Evolutionary conservation across 176 grass and related monocot species (phyloP), one percentile per base, ranked within the genome.

Genomic region (Cenchrus purpureus): DNA sequence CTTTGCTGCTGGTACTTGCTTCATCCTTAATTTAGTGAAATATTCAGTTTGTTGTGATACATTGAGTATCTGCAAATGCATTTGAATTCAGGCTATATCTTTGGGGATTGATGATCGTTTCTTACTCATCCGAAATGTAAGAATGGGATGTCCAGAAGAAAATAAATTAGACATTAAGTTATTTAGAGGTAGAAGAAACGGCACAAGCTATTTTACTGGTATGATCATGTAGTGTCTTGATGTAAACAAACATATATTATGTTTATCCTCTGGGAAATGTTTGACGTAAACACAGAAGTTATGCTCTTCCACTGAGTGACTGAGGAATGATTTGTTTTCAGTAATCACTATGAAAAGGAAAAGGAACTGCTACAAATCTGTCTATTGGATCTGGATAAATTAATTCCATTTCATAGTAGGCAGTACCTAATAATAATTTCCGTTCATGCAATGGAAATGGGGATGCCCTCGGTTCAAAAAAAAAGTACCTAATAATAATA

Each of bases 81-180:
- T 43, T 61, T 80, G 58, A 68, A 75, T 52, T 37, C 64, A 43
- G 56, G 45, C 7, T 82, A 12, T 68, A 3, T 58, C 14, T 66
- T 49, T 86, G 2, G 59, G 20, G 20, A 20, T 10, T 25, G n/a
- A 28, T 62, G 9, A 1, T 25, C 3, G 65, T 1, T 37, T 42
- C 6, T 34, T 67, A 68, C 31, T 57, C 64, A 83, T 22, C 34
- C 40, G 68, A 44, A 76, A 69, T 82, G 71, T 51, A 31, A 68
- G 32, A 56, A 71, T 71, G 6, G 7, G 3, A 77, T 42, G 34
- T 31, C 8, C 7, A 43, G 12, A 13, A 22, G 65, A 44, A 4
- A 37, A 10, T 46, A n/a, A 74, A 45, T 17, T 55, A 70, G 12
- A 46, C 13, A 4, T 8, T 56, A 5, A 66, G 14, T 76, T 73